Conservation (phyloP, 2,329 filamentous ascomycete genomes). For the Aspergillus chevalieri region DNA sequence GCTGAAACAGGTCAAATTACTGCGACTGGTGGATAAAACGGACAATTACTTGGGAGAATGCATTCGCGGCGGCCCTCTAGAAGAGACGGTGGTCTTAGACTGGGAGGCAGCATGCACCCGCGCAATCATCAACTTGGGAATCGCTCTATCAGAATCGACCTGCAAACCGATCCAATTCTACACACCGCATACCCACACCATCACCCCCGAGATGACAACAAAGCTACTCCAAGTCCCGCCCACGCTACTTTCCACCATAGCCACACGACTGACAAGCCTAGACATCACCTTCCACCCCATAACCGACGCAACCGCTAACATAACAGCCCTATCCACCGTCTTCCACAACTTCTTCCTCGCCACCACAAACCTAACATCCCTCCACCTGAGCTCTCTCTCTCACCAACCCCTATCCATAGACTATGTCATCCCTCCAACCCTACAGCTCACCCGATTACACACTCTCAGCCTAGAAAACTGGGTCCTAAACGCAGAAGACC, state of each 20-base stretch:
- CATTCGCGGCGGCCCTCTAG: constrained; percentile 43
- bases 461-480: constrained; percentile 62
- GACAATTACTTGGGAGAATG: constrained; percentile 51
- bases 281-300: constrained; percentile 57
- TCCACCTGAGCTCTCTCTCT: constrained; percentile 59
- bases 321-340: constrained; percentile 51
- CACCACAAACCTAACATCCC: constrained; percentile 50
- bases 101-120: constrained; percentile 61
- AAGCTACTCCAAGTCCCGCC: constrained; percentile 45
- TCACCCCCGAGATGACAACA: constrained; percentile 55
- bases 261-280: constrained; percentile 54
- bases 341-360: constrained; percentile 56
- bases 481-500: constrained; percentile 55
- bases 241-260: constrained; percentile 46
- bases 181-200: constrained; percentile 45
- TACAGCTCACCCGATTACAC: constrained; percentile 55
- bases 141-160: constrained; percentile 51
- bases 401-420: constrained; percentile 55
- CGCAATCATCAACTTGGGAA: constrained; percentile 53
- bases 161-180: constrained; percentile 57
- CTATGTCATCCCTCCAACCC: constrained; percentile 53
- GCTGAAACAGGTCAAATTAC: constrained; percentile 59
- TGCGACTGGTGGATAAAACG: constrained; percentile 55
- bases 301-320: constrained; percentile 51
- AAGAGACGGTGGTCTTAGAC: constrained; percentile 46